Conservation (phyloP, 805 yeast genomes). For the Sungouiella blattae region DNA sequence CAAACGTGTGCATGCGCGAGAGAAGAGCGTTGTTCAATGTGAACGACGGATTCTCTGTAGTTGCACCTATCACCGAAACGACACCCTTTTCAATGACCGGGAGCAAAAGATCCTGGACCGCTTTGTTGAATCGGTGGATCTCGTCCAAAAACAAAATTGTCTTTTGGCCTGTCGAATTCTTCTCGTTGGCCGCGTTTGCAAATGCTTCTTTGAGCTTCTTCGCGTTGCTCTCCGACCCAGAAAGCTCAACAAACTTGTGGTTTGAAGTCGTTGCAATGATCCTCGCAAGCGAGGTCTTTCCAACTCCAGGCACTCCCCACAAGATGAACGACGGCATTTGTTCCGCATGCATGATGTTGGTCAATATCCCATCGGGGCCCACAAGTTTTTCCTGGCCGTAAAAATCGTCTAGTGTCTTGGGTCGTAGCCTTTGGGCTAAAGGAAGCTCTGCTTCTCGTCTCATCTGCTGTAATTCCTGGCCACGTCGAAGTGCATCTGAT, state of each 20-base stretch:
- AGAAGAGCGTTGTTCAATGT: slow-evolving; percentile 40
- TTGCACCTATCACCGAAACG: slow-evolving; percentile 41
- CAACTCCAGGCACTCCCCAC: slow-evolving; percentile 46
- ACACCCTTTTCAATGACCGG: slow-evolving; percentile 42
- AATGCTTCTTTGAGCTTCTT: slow-evolving; percentile 35
- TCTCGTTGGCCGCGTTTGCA: slow-evolving; percentile 34
- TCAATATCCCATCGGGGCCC: slow-evolving; percentile 33
- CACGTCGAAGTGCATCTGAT: not conserved
- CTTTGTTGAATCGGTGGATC: slow-evolving; percentile 42
- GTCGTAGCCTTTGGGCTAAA: slow-evolving; percentile 40
- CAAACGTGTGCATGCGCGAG: slow-evolving; percentile 43
- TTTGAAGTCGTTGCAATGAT: slow-evolving; percentile 32
- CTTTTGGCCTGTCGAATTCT: slow-evolving; percentile 28
- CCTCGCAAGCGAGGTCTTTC: slow-evolving; percentile 41
- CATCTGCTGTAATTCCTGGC: slow-evolving; percentile 10
- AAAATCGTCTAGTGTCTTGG: slow-evolving; percentile 35
- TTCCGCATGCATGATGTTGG: slow-evolving; percentile 31
- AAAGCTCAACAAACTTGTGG: slow-evolving; percentile 35
- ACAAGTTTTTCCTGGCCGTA: slow-evolving; percentile 41
- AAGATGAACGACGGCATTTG: slow-evolving; percentile 39
- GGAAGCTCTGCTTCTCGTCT: slow-evolving; percentile 25
- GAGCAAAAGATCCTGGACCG: slow-evolving; percentile 39
- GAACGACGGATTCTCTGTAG: slow-evolving; percentile 63
- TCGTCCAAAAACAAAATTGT: slow-evolving; percentile 39
- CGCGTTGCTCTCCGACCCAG: slow-evolving; percentile 38